Base-by-base conservation (phyloP, 2,329 filamentous ascomycete species). In the Penicillium sp. region DNA sequence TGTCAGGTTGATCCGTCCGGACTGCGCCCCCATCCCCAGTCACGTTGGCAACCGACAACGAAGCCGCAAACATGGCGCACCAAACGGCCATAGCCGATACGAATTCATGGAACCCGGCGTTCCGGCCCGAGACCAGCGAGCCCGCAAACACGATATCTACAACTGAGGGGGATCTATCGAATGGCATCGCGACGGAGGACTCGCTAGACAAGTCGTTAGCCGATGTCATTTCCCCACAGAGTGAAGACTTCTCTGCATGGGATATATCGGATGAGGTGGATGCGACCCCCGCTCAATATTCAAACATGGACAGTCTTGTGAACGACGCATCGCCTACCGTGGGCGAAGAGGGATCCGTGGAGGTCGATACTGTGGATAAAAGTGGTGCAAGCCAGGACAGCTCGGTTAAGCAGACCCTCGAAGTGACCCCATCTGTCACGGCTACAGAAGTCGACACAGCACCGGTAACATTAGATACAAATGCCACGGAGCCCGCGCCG, bases 51-150 rank as follows among this genome's bases (percentile, higher is more conserved):
- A 45, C 44, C 49, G 47, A 57, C 32, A 52, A 43, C 24, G 36
- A 56, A 27, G 39, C 47, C 45, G 34, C 24, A 46, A 61, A 43
- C 29, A 71, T 72, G 66, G 61, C 64, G 46, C 52, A 66, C 53
- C 60, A 53, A 49, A 32, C 61, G 18, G 42, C 47, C 11, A 32
- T 38, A 7, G 53, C 57, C 32, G 55, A 55, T 13, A 38, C 42
- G 11, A 66, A 76, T 50, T 77, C 78, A 18, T 85, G 83, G 83
- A 81, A 85, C 73, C 82, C 83, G 43, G 82, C 83, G 18, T 68
- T 82, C 56, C 73, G 80, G 65, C 76, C 78, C 36, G 76, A 83
- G 22, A 58, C 65, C 40, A 54, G 66, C 49, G 56, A 60, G 40
- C 34, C 48, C 43, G 31, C 58, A 16, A 47, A 51, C 49, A 48